Base-by-base conservation (phyloP, 1,284 basidiomycete species). In the Stereum hirsutum region DNA sequence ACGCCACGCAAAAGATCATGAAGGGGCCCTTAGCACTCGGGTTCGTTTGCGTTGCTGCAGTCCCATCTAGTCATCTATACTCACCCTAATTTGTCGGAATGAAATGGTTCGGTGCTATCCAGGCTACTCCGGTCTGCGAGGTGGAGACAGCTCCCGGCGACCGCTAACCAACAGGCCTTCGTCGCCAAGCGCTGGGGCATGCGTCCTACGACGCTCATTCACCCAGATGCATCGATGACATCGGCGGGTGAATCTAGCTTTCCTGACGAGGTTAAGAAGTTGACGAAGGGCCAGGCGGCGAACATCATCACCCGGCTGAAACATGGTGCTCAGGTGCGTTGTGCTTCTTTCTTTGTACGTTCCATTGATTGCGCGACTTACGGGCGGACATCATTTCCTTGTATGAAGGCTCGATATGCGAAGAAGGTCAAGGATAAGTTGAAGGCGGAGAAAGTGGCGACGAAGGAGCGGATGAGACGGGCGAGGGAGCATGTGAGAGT, bases 271-370 rank as follows among this genome's bases (percentile, higher is more conserved):
- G 55, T 79, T 14, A 57, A 55, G 38, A 58, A 47, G 0, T 54
- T 92, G 53, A 88, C 74, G 3, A 89, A 86, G 59, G 89, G 89
- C 1, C 72, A 86, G 49, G 87, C 89, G 24, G 81, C 79, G 0
- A 80, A 81, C 49, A 75, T 91, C 32, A 84, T 92, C 47, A 80
- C 79, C 19, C 75, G 87, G 8, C 48, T 89, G 46, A 85, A 77
- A 56, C 81, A 91, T 55, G 89, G 89, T 19, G 84, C 82, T 27
- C 65, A 75, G 63, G 85, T 84, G 55, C 24, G 63, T 17, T 24
- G 32, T 20, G 33, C 21, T 30, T 12, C 20, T 45, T 10, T 20
- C 14, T 7, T 14, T 33, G 27, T 23, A 17, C 15, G 15, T 3
- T 35, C 12, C 10, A 17, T 32, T 5, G n/a, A 24, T 15, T 26